phyloP scores from a whole-genome alignment of 164 flowering plant species.

The Stephania yunnanensis region DNA sequence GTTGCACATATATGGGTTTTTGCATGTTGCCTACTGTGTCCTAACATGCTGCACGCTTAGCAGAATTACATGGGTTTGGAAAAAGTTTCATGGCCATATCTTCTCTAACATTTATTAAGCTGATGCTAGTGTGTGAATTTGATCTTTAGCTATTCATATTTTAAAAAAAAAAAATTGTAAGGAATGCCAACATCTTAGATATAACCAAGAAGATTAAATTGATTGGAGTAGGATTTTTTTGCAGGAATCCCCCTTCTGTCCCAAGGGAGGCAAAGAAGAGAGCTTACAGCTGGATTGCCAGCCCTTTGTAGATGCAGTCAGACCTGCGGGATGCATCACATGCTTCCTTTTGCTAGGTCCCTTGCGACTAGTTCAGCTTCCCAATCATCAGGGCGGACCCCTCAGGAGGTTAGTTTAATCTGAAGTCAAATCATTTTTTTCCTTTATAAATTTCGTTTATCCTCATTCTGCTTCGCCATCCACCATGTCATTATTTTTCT shows the following conservation, averaged over 20 bases:
- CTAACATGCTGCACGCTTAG: not conserved
- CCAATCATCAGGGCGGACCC: conserved; percentile 19
- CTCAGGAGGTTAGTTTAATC: conserved; percentile 15
- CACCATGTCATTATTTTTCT: too few species aligned
- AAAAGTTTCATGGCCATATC: not conserved
- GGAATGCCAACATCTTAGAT: not conserved
- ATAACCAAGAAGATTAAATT: not conserved
- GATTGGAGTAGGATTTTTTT: not conserved
- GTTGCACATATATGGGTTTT: too few species aligned
- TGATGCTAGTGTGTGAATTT: not conserved
- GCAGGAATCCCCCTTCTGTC: conserved; percentile 17
- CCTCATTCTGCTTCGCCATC: too few species aligned
- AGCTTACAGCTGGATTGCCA: conserved; percentile 8
- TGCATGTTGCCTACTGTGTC: not conserved
- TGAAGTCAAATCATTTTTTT: not conserved
- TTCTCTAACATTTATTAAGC: not conserved
- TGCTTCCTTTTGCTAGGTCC: conserved; percentile 20
- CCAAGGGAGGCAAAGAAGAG: conserved; percentile 11
- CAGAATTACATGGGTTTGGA: not conserved
- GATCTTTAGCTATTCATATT: not conserved
- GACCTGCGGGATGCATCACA: not conserved
- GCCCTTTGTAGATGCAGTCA: conserved; percentile 10
- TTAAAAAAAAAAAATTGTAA: not conserved
- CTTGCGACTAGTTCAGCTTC: conserved; percentile 29
- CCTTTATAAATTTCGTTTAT: too few species aligned